Conservation (phyloP, 805 yeast species). For the Zygotorulaspora sp. region DNA sequence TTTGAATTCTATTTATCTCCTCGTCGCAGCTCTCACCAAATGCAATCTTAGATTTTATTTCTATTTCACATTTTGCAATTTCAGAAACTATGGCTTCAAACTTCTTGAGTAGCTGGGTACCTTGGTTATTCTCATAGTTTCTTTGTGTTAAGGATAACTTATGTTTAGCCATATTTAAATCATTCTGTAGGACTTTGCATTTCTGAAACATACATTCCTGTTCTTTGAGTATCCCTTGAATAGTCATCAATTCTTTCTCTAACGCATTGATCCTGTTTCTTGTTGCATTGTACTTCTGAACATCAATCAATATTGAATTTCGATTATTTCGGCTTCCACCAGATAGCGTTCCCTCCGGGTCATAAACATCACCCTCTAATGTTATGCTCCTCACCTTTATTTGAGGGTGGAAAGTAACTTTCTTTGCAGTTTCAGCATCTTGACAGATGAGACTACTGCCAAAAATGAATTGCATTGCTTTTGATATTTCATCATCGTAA, state of each 20-base stretch:
- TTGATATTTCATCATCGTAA: slow-evolving; percentile 61
- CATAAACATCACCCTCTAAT: slow-evolving; percentile 87
- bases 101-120: slow-evolving; percentile 51
- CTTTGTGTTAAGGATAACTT: slow-evolving; percentile 53
- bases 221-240: slow-evolving; percentile 40
- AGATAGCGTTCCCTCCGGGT: slow-evolving; percentile 91
- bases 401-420: slow-evolving; percentile 80
- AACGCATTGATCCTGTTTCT: slow-evolving; percentile 39
- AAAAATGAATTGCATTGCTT: slow-evolving; percentile 88
- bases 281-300: slow-evolving; percentile 58
- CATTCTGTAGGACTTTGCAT: slow-evolving; percentile 55
- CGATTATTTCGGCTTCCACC: slow-evolving; percentile 81
- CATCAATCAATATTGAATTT: slow-evolving; percentile 54
- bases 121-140: slow-evolving; percentile 51
- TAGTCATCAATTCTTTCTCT: slow-evolving; percentile 40
- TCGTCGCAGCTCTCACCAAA: slow-evolving; percentile 32
- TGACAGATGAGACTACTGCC: slow-evolving; percentile 85
- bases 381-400: slow-evolving; percentile 82
- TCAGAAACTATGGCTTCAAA: slow-evolving; percentile 45
- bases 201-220: slow-evolving; percentile 44
- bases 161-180: slow-evolving; percentile 53
- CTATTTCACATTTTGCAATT: slow-evolving; percentile 39
- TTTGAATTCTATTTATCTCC: slow-evolving; percentile 54
- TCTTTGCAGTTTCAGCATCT: slow-evolving; percentile 83
- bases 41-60: slow-evolving; percentile 37